Evolutionary conservation across 306 rosid genomes (phyloP).

Genomic region (Malus asiatica): DNA sequence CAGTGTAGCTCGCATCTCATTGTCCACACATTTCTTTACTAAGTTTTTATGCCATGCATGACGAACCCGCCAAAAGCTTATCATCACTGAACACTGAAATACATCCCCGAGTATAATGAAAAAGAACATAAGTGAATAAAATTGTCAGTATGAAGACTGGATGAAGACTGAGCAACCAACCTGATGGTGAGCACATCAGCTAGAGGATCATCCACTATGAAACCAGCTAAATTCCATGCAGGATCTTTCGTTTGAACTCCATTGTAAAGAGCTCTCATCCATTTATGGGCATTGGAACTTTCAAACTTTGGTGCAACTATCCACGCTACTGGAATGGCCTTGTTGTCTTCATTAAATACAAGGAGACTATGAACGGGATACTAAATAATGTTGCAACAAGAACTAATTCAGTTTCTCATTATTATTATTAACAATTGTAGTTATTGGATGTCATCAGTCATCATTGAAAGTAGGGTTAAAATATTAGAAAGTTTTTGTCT

Average conservation of each 20-base stretch:
- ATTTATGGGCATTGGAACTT: constrained; percentile 57
- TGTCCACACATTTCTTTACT: constrained; percentile 44
- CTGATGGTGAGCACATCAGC: constrained; percentile 69
- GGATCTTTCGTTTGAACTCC: constrained; percentile 83
- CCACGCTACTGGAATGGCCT: constrained; percentile 95
- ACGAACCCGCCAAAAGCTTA: constrained; percentile 78
- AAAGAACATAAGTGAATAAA: neutral
- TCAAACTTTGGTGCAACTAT: constrained; percentile 63
- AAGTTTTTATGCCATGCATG: constrained; percentile 83
- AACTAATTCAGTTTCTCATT: constrained; percentile 25
- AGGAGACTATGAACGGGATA: constrained; percentile 81
- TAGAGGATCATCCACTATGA: constrained; percentile 76
- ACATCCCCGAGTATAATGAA: constrained; percentile 62
- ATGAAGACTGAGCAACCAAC: constrained; percentile 29
- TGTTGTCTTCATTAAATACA: constrained; percentile 85
- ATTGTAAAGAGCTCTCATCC: constrained; percentile 91
- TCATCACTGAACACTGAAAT: constrained; percentile 62
- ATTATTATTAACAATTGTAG: constrained; percentile 16
- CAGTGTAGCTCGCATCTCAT: constrained; percentile 58
- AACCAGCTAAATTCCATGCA: constrained; percentile 79
- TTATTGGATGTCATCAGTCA: too few species aligned
- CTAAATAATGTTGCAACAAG: constrained; percentile 44
- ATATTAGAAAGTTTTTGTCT: too few species aligned
- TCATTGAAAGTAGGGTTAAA: too few species aligned
- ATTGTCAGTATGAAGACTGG: neutral